phyloP scores from a whole-genome alignment of 257 asterid genomes.

The Cruciata laevipes region DNA sequence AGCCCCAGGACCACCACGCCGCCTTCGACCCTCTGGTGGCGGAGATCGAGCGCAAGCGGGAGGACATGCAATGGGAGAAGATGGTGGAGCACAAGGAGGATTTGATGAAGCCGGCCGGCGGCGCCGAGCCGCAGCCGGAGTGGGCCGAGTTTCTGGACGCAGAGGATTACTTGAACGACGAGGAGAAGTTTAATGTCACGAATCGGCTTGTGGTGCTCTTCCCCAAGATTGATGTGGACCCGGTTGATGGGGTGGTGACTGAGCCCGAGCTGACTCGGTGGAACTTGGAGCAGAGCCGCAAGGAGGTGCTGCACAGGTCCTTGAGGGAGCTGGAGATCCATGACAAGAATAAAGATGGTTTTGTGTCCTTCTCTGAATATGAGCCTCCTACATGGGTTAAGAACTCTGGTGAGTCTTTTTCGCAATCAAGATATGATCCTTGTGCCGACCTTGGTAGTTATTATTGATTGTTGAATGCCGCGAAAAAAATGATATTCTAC shows the following conservation, averaged over 20 bases:
- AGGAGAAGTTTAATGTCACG: slow-evolving; percentile 81
- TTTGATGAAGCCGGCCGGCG: slow-evolving; percentile 9
- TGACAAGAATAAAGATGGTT: slow-evolving; percentile 82
- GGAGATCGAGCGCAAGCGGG: slow-evolving; percentile 71
- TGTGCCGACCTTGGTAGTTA: background rate
- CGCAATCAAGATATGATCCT: background rate
- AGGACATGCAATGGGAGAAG: slow-evolving; percentile 79
- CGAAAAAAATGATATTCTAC: too few species aligned
- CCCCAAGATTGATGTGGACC: slow-evolving; percentile 80
- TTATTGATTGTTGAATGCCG: background rate
- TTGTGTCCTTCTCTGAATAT: slow-evolving; percentile 69
- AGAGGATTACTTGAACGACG: slow-evolving; percentile 86
- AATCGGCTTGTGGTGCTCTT: slow-evolving; percentile 61
- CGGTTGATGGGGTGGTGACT: slow-evolving; percentile 63
- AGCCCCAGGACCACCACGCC: slow-evolving; percentile 33
- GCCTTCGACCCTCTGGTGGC: slow-evolving; percentile 85
- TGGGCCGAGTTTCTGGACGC: slow-evolving; percentile 90
- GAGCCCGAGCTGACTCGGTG: slow-evolving; percentile 68
- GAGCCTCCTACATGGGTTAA: slow-evolving; percentile 87
- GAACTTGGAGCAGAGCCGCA: slow-evolving; percentile 68
- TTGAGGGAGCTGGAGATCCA: slow-evolving; percentile 79
- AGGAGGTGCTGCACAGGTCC: slow-evolving; percentile 80
- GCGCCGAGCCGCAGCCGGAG: slow-evolving; percentile 72
- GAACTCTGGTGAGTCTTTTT: slow-evolving; percentile 42
- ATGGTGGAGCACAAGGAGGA: slow-evolving; percentile 49